Base-by-base conservation (phyloP, 2,329 filamentous ascomycete species). In the Neospermospora avenae region DNA sequence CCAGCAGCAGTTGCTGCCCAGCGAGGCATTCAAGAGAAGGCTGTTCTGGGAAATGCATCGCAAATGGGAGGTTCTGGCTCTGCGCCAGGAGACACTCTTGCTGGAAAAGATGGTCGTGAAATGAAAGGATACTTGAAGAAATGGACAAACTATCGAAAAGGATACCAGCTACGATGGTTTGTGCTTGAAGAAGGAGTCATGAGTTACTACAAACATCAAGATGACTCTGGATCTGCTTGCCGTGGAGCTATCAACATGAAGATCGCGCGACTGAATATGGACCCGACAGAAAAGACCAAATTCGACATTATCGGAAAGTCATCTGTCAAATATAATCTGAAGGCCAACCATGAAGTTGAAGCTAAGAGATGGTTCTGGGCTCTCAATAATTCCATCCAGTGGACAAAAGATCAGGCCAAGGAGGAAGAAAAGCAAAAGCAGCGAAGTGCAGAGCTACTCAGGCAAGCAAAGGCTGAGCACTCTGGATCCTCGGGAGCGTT, bases 41-140 rank as follows among this genome's bases (percentile, higher is more conserved):
- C 93, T 0, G 96, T 99, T 3, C 82, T 99, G 16, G 93, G 92
- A 1, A 91, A 90, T 63, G 80, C 82, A 8, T 82, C 82, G 0
- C 83, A 70, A 31, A 69, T 70, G 61, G 88, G 73, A 63, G 81
- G 80, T 5, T 76, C 78, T 2, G 77, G 80, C 8, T 78, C 84
- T 25, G 75, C 77, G 1, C 79, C 86, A 16, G 79, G 81, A 10
- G 83, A 89, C 65, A 78, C 84, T 20, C 74, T 86, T 60, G 89
- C 89, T 25, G 88, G 89, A 16, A 92, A 93, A 67, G 95, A 99
- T 71, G 89, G 90, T 18, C 84, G 93, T 51, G 93, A 98, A 76
- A 98, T 99, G 90, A 97, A 96, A 77, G 95, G 95, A 6, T 99
- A 98, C 74, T 80, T 99, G 59, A 98, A 97, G 77, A 99, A 99